Evolutionary conservation across 1,284 basidiomycete genomes (phyloP), one percentile per base, ranked within the genome.

Genomic region (Phaffia rhodozyma): DNA sequence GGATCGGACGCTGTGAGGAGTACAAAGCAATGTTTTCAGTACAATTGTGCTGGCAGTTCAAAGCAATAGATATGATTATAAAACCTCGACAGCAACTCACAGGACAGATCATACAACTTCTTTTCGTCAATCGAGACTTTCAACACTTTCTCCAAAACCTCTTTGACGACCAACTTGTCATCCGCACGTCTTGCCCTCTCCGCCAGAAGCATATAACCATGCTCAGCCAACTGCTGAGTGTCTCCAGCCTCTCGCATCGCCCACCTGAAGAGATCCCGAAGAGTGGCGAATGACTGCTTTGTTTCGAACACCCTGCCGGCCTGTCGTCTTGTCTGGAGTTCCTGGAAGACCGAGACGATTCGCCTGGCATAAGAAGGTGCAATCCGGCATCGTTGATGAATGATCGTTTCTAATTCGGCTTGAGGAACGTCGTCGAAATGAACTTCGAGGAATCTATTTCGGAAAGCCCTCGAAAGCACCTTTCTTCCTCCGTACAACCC

Each of bases 391-490:
- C 90, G 81, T 71, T 91, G 85, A 70, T 86, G 90, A 16, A 97
- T 78, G 69, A 99, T 98, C 1, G 85, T 88, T 77, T 97, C 91
- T 43, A 98, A 79, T 75, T 99, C 96, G 20, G 81, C 81, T 74
- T 94, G 89, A 0, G 96, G 96, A 0, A 98, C 94, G 70, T 98
- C 96, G 68, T 91, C 88, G 72, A 98, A 98, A 74, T 98, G 93
- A 47, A 98, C 88, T 75, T 99, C 96, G 20, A 99, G 81, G 77
- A 98, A 98, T n/a, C 96, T 88, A 76, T 96, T 97, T 43, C 96
- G 84, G 78, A 98, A 97, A 0, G 96, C 96, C 43, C 96, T 84
- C 3, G 94, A 97, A 16, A 98, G 78, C 5, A 97, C 83, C 74
- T 99, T 99, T 68, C 96, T 83, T 6, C 96, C 96, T 1, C 88